Percentiles rank a stretch among this genome's conserved stretches.
Evolutionary conservation across 306 rosid species (phyloP).

Genomic region (Rubus idaeus): DNA sequence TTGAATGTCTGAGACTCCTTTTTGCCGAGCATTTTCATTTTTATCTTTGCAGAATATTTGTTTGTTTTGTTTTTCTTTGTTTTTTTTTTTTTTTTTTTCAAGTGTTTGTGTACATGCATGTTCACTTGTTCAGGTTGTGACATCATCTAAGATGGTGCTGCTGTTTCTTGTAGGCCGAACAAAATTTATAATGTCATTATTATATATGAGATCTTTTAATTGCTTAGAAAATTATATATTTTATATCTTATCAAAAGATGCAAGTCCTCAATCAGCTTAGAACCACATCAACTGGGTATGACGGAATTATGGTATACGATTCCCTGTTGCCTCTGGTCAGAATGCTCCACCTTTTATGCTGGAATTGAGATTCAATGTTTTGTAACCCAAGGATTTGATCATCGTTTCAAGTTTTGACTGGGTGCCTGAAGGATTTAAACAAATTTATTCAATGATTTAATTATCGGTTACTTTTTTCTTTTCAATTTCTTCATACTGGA

Average conservation of each 20-base stretch:
- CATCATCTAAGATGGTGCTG: neutral
- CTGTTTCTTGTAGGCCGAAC: neutral
- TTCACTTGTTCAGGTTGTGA: neutral
- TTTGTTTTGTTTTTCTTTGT: too few species aligned
- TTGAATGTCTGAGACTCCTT: neutral
- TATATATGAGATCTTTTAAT: neutral
- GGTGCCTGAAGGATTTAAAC: neutral
- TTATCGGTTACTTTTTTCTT: neutral
- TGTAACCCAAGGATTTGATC: neutral
- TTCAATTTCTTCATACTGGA: neutral
- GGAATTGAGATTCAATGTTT: neutral
- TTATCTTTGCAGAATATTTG: neutral
- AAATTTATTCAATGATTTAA: neutral
- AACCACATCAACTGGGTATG: neutral
- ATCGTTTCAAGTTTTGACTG: neutral
- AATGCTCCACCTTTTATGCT: neutral
- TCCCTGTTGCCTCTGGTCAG: neutral
- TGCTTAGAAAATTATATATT: neutral
- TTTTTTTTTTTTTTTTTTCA: neutral
- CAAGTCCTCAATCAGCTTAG: neutral
- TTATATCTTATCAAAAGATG: neutral
- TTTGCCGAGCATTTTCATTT: neutral
- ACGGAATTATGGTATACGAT: neutral
- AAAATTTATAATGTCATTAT: too few species aligned
- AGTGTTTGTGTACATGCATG: neutral